Percentiles rank a stretch among this genome's conserved stretches.
Conservation (phyloP, 352 stramenopile genomes). For the Phytopythium montanum region DNA sequence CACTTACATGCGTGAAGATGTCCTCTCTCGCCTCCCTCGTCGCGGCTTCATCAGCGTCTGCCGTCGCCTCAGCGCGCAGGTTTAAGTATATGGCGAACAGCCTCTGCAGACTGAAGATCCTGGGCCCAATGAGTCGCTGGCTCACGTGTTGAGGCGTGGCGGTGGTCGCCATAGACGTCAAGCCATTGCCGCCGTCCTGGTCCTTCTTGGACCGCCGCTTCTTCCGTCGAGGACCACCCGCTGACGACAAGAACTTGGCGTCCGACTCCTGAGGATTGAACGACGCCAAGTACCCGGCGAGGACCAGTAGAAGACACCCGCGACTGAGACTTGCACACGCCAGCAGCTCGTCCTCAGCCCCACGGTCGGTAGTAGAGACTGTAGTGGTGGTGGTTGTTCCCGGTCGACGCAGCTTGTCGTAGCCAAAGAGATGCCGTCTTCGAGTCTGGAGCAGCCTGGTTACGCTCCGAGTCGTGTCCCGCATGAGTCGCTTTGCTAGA, state of each 20-base stretch:
- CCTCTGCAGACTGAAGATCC: slow-evolving; percentile 69
- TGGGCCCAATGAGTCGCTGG: slow-evolving; percentile 62
- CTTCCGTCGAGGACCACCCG: slow-evolving; percentile 42
- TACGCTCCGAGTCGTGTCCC: slow-evolving; percentile 30
- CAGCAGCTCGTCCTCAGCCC: slow-evolving; percentile 37
- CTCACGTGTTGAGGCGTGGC: slow-evolving; percentile 37
- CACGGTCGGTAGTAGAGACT: slow-evolving; percentile 14
- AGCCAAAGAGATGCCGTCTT: slow-evolving; percentile 58
- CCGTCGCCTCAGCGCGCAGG: slow-evolving; percentile 45
- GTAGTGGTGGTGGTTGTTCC: slow-evolving; percentile 4
- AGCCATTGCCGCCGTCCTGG: slow-evolving; percentile 9
- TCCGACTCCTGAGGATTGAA: slow-evolving; percentile 82
- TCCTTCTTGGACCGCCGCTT: slow-evolving; percentile 36
- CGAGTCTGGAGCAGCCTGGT: slow-evolving; percentile 42
- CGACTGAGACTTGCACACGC: slow-evolving; percentile 56
- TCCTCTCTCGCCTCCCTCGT: slow-evolving; percentile 40
- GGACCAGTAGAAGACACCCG: slow-evolving; percentile 65
- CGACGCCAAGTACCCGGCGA: slow-evolving; percentile 70
- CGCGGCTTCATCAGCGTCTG: slow-evolving; percentile 11
- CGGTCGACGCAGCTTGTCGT: slow-evolving; percentile 37
- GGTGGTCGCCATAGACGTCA: slow-evolving; percentile 12
- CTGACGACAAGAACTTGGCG: slow-evolving; percentile 66
- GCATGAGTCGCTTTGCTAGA: slow-evolving; percentile 30
- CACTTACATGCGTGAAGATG: slow-evolving; percentile 70
- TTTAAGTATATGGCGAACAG: slow-evolving; percentile 79